A percentile compares a stretch with the other conserved stretches of the same genome.
Conservation (phyloP, 1,284 basidiomycete species). For the Phellopilus nigrolimitatus region DNA sequence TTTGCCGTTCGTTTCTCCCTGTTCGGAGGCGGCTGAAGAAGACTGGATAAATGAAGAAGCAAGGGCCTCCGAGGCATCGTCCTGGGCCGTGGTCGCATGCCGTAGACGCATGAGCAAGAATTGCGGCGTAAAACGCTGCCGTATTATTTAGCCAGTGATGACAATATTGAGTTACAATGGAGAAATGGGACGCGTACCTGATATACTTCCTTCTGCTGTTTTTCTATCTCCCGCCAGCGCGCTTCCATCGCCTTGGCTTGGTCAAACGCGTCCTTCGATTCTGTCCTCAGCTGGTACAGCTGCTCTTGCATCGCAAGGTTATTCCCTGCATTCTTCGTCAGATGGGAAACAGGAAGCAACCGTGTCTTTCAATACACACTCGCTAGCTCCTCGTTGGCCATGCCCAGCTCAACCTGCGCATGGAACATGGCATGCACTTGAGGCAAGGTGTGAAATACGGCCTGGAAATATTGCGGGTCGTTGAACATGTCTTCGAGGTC, state of each 20-base stretch:
- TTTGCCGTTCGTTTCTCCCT: constrained; percentile 36
- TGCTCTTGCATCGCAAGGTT: constrained; percentile 73
- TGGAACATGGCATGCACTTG: constrained; percentile 70
- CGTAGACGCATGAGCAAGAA: constrained; percentile 83
- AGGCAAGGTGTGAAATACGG: constrained; percentile 74
- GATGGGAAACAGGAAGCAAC: neutral
- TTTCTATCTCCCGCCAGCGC: constrained; percentile 80
- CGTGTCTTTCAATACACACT: constrained; percentile 46
- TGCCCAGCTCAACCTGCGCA: constrained; percentile 70
- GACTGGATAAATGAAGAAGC: constrained; percentile 77
- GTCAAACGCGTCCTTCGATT: constrained; percentile 81
- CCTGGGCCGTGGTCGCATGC: constrained; percentile 83
- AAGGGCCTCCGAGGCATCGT: constrained; percentile 79
- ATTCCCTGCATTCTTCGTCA: constrained; percentile 42
- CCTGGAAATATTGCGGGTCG: constrained; percentile 82
- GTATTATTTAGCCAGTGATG: neutral
- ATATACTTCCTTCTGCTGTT: constrained; percentile 82
- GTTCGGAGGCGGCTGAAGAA: constrained; percentile 34
- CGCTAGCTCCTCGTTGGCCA: constrained; percentile 80
- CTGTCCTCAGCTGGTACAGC: constrained; percentile 66
- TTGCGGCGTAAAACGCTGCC: constrained; percentile 75
- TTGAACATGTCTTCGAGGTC: constrained; percentile 84
- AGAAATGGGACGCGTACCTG: constrained; percentile 49
- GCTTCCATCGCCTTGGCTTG: constrained; percentile 76
- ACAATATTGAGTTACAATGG: constrained; percentile 9